phyloP scores from a whole-genome alignment of 257 asterid species.

The Solanum lignicaule region DNA sequence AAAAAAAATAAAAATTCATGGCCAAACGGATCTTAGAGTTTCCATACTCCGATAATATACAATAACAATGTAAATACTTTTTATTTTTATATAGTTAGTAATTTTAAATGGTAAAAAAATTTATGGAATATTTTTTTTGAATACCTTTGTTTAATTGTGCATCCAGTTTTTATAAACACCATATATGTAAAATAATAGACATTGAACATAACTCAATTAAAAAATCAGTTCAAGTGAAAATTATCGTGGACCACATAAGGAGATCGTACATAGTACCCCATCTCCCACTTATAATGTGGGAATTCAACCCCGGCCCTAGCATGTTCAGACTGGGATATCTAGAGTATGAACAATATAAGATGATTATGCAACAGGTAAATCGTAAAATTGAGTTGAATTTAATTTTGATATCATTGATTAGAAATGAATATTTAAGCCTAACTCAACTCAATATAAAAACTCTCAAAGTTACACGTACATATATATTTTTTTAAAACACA shows the following conservation, averaged over 20 bases:
- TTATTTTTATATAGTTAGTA: too few species aligned
- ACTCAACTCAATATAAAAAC: not conserved
- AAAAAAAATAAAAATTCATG: too few species aligned
- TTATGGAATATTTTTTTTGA: too few species aligned
- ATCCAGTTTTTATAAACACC: too few species aligned
- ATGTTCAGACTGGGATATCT: not conserved
- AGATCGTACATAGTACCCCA: too few species aligned
- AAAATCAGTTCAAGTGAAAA: not conserved
- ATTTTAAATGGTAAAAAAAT: too few species aligned
- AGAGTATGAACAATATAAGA: not conserved
- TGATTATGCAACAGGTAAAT: not conserved
- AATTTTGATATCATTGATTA: not conserved
- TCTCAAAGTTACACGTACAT: not conserved
- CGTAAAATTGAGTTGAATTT: not conserved
- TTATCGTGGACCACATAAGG: not conserved
- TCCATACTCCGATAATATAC: too few species aligned
- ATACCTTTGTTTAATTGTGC: not conserved
- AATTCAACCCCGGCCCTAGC: not conserved
- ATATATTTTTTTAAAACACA: too few species aligned
- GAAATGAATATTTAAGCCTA: not conserved
- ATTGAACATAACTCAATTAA: not conserved
- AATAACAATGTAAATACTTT: not conserved
- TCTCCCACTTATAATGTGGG: not conserved
- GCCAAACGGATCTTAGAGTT: not conserved
- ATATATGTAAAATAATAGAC: not conserved